A percentile compares a stretch with the other conserved stretches of the same genome.
Conservation (phyloP, 2,329 filamentous ascomycete species). For the Ceratocystis variospora region DNA sequence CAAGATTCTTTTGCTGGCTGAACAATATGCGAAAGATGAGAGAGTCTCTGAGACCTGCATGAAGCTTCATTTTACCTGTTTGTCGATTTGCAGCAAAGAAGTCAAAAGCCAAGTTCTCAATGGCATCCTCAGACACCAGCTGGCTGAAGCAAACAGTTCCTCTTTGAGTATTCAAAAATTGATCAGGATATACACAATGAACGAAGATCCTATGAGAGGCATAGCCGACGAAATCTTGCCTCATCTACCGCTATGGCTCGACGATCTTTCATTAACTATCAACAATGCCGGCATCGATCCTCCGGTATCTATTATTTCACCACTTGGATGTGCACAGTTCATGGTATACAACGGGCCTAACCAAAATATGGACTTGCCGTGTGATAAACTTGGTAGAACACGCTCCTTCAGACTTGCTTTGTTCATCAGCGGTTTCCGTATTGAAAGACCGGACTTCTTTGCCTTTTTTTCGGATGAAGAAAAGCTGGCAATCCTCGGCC, state of each 20-base stretch:
- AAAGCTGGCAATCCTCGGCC: slow-evolving; percentile 27
- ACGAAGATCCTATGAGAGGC: not conserved
- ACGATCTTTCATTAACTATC: slow-evolving; percentile 37
- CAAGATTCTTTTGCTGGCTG: not conserved
- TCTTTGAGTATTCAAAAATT: not conserved
- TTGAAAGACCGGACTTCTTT: not conserved
- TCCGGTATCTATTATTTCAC: slow-evolving; percentile 60
- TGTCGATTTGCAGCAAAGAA: not conserved
- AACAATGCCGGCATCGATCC: slow-evolving; percentile 42
- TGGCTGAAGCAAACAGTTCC: not conserved
- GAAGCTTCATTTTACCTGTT: not conserved
- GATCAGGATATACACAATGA: slow-evolving; percentile 29
- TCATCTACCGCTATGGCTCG: slow-evolving; percentile 50
- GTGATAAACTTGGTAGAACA: slow-evolving; percentile 58
- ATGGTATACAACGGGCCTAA: slow-evolving; percentile 53
- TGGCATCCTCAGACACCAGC: not conserved
- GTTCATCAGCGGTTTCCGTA: slow-evolving; percentile 27
- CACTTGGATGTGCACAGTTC: slow-evolving; percentile 55
- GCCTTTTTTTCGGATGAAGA: not conserved
- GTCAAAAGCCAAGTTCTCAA: not conserved
- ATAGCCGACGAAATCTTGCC: slow-evolving; percentile 22
- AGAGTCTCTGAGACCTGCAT: not conserved
- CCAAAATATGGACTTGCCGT: slow-evolving; percentile 46
- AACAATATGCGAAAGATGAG: not conserved
- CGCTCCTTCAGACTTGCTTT: slow-evolving; percentile 61